A percentile compares a stretch with the other conserved stretches of the same genome.
Evolutionary conservation across 129 eudicot species (phyloP).

Genomic region (Rutidosis leptorrhynchoides): DNA sequence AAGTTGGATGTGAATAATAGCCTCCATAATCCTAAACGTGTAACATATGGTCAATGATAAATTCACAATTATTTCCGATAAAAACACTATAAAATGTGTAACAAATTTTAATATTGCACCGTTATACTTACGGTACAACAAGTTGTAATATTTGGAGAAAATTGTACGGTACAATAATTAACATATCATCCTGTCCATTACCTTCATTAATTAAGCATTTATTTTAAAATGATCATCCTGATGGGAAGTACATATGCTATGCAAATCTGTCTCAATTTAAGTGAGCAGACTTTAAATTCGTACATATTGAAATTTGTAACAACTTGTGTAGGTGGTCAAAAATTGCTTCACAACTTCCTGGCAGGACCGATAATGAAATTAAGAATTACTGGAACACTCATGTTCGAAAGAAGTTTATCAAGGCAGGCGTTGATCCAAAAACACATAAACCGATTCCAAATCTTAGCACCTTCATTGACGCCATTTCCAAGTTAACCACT

Average conservation of each 20-base stretch:
- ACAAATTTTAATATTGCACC: no score
- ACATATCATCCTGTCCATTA: no score
- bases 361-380: conserved; percentile 15
- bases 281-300: neutral
- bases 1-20: no score
- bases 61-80: no score
- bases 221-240: neutral
- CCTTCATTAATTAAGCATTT: no score
- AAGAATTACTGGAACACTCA: conserved; percentile 40
- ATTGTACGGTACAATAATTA: no score
- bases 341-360: conserved; percentile 39
- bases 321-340: conserved; percentile 43
- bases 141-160: no score
- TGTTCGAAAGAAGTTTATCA: conserved; percentile 39
- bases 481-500: conserved; percentile 28
- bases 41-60: no score
- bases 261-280: neutral
- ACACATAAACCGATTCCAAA: conserved; percentile 41
- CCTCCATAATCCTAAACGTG: no score
- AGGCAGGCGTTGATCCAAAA: conserved; percentile 38
- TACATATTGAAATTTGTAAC: neutral
- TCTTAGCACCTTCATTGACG: conserved; percentile 14
- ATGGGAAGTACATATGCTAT: neutral
- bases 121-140: no score
- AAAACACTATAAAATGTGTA: no score